Evolutionary conservation across 2,329 filamentous ascomycete species (phyloP).

Genomic region (Fusarium scirpi): DNA sequence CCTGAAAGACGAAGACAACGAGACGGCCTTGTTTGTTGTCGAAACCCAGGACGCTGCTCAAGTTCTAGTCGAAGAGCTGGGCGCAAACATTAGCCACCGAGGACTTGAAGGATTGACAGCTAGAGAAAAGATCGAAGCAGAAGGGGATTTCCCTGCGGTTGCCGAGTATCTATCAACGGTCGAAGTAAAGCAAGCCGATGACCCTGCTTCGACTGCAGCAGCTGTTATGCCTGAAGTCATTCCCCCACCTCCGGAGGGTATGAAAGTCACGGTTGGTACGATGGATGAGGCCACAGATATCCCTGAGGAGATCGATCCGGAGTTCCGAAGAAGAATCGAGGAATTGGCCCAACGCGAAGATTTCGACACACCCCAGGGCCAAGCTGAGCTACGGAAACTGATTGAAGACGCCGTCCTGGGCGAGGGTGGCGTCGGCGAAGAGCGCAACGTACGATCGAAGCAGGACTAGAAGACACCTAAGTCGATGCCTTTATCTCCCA

Average conservation of each 20-base stretch:
- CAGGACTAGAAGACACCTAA: slow-evolving; percentile 60
- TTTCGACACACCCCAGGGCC: slow-evolving; percentile 83
- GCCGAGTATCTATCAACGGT: slow-evolving; percentile 35
- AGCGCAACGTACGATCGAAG: slow-evolving; percentile 73
- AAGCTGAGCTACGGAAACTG: slow-evolving; percentile 80
- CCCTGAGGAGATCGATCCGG: slow-evolving; percentile 77
- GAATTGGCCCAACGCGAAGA: slow-evolving; percentile 86
- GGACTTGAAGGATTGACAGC: slow-evolving; percentile 85
- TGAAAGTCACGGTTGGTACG: slow-evolving; percentile 82
- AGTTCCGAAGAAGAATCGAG: slow-evolving; percentile 87
- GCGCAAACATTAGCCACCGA: slow-evolving; percentile 71
- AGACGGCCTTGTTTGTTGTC: slow-evolving; percentile 94
- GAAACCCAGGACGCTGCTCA: slow-evolving; percentile 84
- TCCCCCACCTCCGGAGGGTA: slow-evolving; percentile 77
- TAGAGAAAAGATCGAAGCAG: slow-evolving; percentile 74
- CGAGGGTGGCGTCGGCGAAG: slow-evolving; percentile 70
- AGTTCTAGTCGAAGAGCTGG: slow-evolving; percentile 84
- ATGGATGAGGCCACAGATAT: slow-evolving; percentile 73
- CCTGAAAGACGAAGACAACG: slow-evolving; percentile 87
- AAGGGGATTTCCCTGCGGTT: slow-evolving; percentile 44
- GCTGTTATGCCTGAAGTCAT: slow-evolving; percentile 55
- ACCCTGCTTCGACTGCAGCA: slow-evolving; percentile 49
- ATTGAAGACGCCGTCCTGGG: slow-evolving; percentile 83
- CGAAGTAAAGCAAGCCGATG: slow-evolving; percentile 44
- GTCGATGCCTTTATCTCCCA: slow-evolving; percentile 68